A percentile compares a stretch with the other conserved stretches of the same genome.
These are phyloP conservation scores for Botrytis galanthina DNA, from an alignment of 2,329 filamentous ascomycete species.

Conservation along the genomic window DNA sequence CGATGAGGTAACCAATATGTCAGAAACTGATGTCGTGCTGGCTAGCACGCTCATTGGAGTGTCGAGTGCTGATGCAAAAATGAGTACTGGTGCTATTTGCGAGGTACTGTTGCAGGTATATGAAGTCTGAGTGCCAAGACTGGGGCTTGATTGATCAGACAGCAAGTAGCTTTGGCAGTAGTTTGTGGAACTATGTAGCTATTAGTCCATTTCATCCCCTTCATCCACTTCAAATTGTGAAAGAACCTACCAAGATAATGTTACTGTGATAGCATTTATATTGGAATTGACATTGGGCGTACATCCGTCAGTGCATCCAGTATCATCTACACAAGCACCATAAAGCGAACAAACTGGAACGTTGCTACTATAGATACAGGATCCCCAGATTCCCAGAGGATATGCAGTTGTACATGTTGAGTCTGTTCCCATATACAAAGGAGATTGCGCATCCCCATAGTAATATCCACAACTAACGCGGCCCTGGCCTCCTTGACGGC, in stretches of 20 bases:
- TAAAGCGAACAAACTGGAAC: background rate
- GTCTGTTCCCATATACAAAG: background rate
- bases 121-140: background rate
- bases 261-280: background rate
- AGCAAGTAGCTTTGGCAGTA: background rate
- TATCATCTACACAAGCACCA: background rate
- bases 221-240: rapidly evolving
- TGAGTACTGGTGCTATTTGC: background rate
- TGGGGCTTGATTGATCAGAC: background rate
- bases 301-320: background rate
- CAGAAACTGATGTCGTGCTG: background rate
- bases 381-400: background rate
- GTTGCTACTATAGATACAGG: background rate
- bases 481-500: background rate
- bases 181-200: background rate
- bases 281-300: background rate
- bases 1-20: background rate
- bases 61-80: background rate
- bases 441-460: background rate
- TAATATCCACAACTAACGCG: background rate
- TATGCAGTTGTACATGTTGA: slow-evolving; percentile 1
- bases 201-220: background rate
- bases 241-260: background rate
- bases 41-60: background rate
- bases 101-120: background rate